Conservation (phyloP, 1,284 basidiomycete genomes). For the Peniophora sp. region DNA sequence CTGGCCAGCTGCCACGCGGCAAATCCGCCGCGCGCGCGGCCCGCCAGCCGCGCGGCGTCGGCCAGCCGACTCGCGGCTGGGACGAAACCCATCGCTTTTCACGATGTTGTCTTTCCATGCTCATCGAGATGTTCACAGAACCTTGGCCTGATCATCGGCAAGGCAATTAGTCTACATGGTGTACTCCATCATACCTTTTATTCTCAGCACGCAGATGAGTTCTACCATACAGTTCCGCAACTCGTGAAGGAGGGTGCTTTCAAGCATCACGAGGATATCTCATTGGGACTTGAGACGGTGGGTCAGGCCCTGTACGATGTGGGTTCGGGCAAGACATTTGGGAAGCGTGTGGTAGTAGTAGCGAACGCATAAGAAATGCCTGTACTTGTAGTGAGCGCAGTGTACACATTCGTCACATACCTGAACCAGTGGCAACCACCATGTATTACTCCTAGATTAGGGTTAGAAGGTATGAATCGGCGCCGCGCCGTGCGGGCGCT, state of each 20-base stretch:
- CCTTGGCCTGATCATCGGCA: conserved; percentile 32
- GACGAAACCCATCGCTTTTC: not conserved
- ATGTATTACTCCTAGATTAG: too few species aligned
- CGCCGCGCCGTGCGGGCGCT: too few species aligned
- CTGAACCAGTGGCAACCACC: too few species aligned
- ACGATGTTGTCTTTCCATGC: not conserved
- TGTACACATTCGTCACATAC: too few species aligned
- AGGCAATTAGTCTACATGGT: conserved; percentile 49
- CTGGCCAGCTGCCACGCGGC: conserved; percentile 23
- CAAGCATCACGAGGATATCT: conserved; percentile 49
- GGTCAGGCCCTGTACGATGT: conserved; percentile 45
- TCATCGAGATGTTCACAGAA: conserved; percentile 13
- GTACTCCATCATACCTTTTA: conserved; percentile 43
- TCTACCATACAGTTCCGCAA: conserved; percentile 43
- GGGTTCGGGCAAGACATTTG: conserved; percentile 48
- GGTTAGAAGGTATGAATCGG: too few species aligned
- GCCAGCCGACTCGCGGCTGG: too few species aligned
- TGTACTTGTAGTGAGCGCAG: too few species aligned
- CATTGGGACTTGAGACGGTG: conserved; percentile 40
- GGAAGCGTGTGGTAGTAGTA: conserved; percentile 48
- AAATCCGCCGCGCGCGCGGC: conserved; percentile 17
- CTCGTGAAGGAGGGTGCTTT: conserved; percentile 50
- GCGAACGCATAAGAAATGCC: too few species aligned
- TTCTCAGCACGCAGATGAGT: conserved; percentile 30
- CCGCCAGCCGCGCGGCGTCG: too few species aligned